phyloP scores from a whole-genome alignment of 2,329 filamentous ascomycete species.

The Cladophialophora yegresii region DNA sequence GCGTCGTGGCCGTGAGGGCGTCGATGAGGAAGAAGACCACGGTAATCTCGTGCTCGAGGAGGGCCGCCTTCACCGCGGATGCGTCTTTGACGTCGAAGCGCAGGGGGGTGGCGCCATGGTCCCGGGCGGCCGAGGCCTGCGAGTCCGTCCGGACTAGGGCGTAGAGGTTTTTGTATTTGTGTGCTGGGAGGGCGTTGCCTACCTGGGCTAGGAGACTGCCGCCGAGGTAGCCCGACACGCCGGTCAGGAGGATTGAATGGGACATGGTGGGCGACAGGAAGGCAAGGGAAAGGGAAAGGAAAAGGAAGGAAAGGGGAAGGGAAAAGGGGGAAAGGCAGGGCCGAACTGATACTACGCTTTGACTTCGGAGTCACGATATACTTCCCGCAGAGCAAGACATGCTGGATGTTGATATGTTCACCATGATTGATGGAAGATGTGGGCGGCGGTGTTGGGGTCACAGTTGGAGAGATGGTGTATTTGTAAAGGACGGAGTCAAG shows the following conservation, averaged over 20 bases:
- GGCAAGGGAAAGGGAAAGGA: neutral
- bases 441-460: neutral
- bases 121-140: constrained; percentile 48
- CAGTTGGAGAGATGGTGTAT: neutral
- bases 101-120: constrained; percentile 50
- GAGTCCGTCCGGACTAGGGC: constrained; percentile 52
- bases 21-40: constrained; percentile 55
- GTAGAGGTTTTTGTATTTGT: constrained; percentile 50
- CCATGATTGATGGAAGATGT: neutral
- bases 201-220: constrained; percentile 51
- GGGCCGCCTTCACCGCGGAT: constrained; percentile 40
- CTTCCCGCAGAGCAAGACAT: no score
- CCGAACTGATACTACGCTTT: neutral
- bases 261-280: constrained; percentile 35
- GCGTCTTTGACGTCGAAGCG: constrained; percentile 46
- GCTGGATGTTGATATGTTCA: no score
- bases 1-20: constrained; percentile 34
- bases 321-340: neutral
- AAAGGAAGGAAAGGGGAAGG: neutral
- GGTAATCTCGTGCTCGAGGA: constrained; percentile 50
- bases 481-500: neutral
- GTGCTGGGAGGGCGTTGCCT: constrained; percentile 43
- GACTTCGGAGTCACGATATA: no score
- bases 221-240: constrained; percentile 57
- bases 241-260: constrained; percentile 44